Evolutionary conservation across 257 asterid species (phyloP).

Genomic region (Fraxinus americana): DNA sequence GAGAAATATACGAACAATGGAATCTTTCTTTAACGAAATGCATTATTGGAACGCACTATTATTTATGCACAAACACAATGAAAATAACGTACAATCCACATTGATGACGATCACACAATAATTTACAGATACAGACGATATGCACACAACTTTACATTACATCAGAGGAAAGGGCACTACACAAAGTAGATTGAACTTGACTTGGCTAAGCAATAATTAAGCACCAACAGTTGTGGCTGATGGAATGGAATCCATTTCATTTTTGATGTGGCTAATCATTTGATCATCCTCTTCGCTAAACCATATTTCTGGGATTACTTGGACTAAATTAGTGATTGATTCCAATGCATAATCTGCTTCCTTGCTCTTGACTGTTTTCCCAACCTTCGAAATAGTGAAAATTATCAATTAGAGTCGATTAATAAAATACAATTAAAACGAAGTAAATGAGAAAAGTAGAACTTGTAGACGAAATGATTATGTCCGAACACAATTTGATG

Average conservation of each 20-base stretch:
- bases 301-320: too few relatives aligned
- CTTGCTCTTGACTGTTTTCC: too few relatives aligned
- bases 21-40: neutral
- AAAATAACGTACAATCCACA: constrained; percentile 3
- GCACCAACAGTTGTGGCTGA: constrained; percentile 69
- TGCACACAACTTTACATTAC: constrained; percentile 17
- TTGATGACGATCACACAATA: neutral
- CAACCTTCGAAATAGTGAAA: constrained; percentile 8
- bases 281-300: too few relatives aligned
- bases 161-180: constrained; percentile 3
- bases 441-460: too few relatives aligned
- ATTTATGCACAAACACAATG: constrained; percentile 1
- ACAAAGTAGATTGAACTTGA: constrained; percentile 10
- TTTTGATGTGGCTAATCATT: constrained; percentile 35
- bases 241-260: constrained; percentile 54
- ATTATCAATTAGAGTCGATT: neutral
- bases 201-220: constrained; percentile 21
- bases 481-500: neutral
- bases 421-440: neutral
- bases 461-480: neutral
- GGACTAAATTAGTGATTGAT: too few relatives aligned
- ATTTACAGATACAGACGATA: constrained; percentile 18
- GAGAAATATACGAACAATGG: neutral
- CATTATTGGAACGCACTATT: neutral
- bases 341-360: too few relatives aligned